phyloP scores from a whole-genome alignment of 2,329 filamentous ascomycete genomes.

The Cadophora malorum region DNA sequence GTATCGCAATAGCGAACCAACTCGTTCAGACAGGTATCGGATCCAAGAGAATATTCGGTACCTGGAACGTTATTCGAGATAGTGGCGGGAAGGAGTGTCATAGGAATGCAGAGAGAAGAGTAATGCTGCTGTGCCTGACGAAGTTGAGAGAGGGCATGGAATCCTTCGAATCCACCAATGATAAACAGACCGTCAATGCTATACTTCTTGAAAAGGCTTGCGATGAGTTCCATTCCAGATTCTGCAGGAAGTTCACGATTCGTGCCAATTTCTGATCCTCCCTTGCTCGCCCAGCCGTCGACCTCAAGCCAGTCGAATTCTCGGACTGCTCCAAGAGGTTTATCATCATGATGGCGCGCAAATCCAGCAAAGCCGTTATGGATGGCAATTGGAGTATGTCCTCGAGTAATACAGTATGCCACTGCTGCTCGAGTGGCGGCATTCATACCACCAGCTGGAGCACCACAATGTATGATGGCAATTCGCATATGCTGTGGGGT shows the following conservation, averaged over 20 bases:
- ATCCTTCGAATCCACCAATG: slow-evolving; percentile 95
- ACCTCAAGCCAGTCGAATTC: slow-evolving; percentile 92
- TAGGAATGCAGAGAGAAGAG: slow-evolving; percentile 88
- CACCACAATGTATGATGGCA: slow-evolving; percentile 95
- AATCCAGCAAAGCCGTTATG: slow-evolving; percentile 98
- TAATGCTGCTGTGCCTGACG: slow-evolving; percentile 80
- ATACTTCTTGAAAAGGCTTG: slow-evolving; percentile 83
- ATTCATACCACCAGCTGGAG: slow-evolving; percentile 97
- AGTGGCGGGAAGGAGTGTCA: slow-evolving; percentile 91
- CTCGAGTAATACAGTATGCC: slow-evolving; percentile 87
- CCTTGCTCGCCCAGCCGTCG: slow-evolving; percentile 93
- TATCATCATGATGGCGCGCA: slow-evolving; percentile 85
- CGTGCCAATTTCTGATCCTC: slow-evolving; percentile 96
- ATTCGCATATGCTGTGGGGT: slow-evolving; percentile 78
- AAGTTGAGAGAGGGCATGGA: slow-evolving; percentile 88
- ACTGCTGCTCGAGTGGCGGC: slow-evolving; percentile 92
- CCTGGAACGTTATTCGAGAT: slow-evolving; percentile 99
- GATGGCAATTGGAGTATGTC: slow-evolving; percentile 91
- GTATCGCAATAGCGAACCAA: slow-evolving; percentile 95
- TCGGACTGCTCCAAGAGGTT: slow-evolving; percentile 81
- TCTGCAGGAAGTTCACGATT: slow-evolving; percentile 92
- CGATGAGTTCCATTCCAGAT: slow-evolving; percentile 81
- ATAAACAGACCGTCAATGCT: slow-evolving; percentile 91
- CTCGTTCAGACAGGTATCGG: slow-evolving; percentile 95
- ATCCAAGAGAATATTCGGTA: slow-evolving; percentile 95